phyloP scores from a whole-genome alignment of 108 stramenopile genomes.

The Nannochloropsis salina region DNA sequence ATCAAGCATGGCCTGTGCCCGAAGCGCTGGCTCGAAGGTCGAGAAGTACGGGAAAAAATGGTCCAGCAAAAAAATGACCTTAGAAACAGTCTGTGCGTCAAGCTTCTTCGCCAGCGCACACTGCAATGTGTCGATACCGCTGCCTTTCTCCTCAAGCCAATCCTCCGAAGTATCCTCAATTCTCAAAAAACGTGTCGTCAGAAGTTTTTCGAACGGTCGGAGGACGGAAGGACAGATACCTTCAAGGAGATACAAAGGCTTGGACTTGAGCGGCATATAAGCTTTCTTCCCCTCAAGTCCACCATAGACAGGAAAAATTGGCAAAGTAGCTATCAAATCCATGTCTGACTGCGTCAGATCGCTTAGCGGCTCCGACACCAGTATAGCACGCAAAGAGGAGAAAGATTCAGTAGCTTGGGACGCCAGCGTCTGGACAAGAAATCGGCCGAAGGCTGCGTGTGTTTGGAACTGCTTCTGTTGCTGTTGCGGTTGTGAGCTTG shows the following conservation, averaged over 20 bases:
- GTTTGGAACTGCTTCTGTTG: not conserved
- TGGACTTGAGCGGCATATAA: not conserved
- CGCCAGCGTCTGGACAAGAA: not conserved
- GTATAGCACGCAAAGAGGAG: not conserved
- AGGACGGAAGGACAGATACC: not conserved
- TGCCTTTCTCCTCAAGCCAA: not conserved
- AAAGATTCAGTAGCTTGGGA: not conserved
- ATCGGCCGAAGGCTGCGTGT: not conserved
- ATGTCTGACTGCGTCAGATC: not conserved
- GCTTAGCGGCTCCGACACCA: conserved; percentile 2
- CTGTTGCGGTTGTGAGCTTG: not conserved
- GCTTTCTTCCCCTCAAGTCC: not conserved
- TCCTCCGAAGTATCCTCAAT: not conserved
- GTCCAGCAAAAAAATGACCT: not conserved
- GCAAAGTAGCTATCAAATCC: not conserved
- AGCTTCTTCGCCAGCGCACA: not conserved
- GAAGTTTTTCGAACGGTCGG: not conserved
- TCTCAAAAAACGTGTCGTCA: not conserved
- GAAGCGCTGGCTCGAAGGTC: not conserved
- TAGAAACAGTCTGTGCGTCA: not conserved
- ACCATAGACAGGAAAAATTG: not conserved
- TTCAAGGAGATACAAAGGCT: not conserved
- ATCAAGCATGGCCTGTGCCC: not conserved
- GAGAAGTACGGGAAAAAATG: not conserved
- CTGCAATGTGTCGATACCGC: not conserved